These are phyloP conservation scores for Furcasterigmium furcatum DNA, from an alignment of 2,329 filamentous ascomycete species.

Conservation along the genomic window DNA sequence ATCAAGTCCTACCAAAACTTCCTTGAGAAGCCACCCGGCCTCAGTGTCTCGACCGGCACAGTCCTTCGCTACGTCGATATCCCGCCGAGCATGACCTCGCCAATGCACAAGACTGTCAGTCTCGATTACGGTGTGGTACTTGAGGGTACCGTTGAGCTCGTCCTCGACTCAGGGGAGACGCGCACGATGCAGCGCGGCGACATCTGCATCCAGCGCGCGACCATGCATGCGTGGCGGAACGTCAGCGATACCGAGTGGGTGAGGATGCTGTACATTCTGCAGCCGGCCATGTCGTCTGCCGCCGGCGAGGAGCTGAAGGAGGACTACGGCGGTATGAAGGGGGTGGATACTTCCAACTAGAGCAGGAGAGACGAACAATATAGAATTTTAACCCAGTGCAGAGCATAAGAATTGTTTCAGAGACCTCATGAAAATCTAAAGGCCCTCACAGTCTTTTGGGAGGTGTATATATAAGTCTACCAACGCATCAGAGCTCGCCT, in stretches of 20 bases:
- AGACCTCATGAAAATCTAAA: too few species aligned
- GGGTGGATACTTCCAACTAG: constrained; percentile 16
- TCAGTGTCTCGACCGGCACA: constrained; percentile 30
- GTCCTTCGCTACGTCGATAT: constrained; percentile 47
- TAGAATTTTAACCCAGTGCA: not conserved
- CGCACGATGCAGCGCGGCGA: constrained; percentile 45
- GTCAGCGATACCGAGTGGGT: constrained; percentile 37
- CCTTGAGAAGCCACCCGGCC: constrained; percentile 17
- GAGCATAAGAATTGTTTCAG: too few species aligned
- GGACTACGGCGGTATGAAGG: constrained; percentile 27
- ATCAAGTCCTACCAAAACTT: constrained; percentile 16
- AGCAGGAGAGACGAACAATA: not conserved
- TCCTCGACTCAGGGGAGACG: constrained; percentile 47
- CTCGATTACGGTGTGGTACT: constrained; percentile 54
- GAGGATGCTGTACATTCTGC: constrained; percentile 36
- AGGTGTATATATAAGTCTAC: too few species aligned
- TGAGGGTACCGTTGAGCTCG: constrained; percentile 49
- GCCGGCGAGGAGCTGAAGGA: constrained; percentile 19
- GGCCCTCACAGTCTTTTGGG: too few species aligned
- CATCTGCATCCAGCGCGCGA: constrained; percentile 52
- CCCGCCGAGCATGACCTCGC: constrained; percentile 27
- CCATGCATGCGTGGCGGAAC: constrained; percentile 53
- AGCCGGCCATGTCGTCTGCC: constrained; percentile 14
- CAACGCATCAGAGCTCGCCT: constrained; percentile 51
- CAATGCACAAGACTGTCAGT: constrained; percentile 50